These are phyloP conservation scores for Pisolithus microcarpus DNA, from an alignment of 768 basidiomycete genomes.

Conservation along the genomic window DNA sequence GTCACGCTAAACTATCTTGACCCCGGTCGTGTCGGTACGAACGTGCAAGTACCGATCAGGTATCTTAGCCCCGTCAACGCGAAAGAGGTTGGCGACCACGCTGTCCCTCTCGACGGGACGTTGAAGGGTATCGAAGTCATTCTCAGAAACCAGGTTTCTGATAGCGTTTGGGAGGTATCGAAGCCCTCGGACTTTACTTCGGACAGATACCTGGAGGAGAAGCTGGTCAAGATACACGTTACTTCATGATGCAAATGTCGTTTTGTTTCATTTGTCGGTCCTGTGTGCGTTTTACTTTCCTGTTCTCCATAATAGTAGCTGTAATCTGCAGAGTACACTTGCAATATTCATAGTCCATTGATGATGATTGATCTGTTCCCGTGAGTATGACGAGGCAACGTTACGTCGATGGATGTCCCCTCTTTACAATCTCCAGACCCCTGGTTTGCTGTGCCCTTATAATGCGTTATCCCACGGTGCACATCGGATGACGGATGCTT, in stretches of 20 bases:
- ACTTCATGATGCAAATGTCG: slow-evolving; percentile 7
- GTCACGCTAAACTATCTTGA: slow-evolving; percentile 24
- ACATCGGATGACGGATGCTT: too few species aligned
- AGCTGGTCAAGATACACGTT: slow-evolving; percentile 22
- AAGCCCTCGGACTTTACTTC: slow-evolving; percentile 8
- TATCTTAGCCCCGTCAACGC: slow-evolving; percentile 39
- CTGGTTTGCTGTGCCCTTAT: too few species aligned
- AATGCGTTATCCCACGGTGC: too few species aligned
- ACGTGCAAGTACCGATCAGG: slow-evolving; percentile 32
- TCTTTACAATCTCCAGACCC: too few species aligned
- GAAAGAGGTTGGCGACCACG: slow-evolving; percentile 36
- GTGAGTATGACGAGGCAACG: too few species aligned
- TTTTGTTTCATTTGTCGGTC: background rate
- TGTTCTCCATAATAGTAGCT: background rate
- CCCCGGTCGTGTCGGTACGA: slow-evolving; percentile 27
- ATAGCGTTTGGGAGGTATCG: slow-evolving; percentile 18
- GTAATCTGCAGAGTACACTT: background rate
- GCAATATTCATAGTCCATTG: background rate
- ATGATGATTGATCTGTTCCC: background rate
- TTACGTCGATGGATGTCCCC: too few species aligned
- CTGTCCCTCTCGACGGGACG: slow-evolving; percentile 41
- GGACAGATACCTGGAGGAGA: slow-evolving; percentile 12
- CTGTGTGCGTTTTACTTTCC: background rate
- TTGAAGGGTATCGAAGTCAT: slow-evolving; percentile 39
- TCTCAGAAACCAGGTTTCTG: slow-evolving; percentile 33